Conservation (phyloP, 768 basidiomycete genomes). For the Cyclocybe aegerita region DNA sequence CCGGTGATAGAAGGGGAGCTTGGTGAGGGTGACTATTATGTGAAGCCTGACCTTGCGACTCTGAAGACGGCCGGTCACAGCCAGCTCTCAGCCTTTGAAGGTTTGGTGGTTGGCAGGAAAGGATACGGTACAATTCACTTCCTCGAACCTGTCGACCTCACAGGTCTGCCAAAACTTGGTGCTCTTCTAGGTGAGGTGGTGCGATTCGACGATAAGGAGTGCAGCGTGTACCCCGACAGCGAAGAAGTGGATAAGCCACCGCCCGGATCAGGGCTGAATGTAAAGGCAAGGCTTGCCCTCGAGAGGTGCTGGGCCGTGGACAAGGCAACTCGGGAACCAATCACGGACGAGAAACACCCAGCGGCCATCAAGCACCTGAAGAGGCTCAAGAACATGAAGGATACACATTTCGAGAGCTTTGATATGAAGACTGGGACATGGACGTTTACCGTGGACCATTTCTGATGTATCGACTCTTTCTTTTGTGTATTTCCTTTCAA, state of each 20-base stretch:
- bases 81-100: slow-evolving; percentile 69
- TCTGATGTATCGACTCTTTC: slow-evolving; percentile 43
- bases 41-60: slow-evolving; percentile 72
- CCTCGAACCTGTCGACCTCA: slow-evolving; percentile 81
- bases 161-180: slow-evolving; percentile 74
- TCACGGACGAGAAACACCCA: slow-evolving; percentile 81
- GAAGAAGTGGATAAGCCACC: slow-evolving; percentile 84
- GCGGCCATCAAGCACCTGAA: slow-evolving; percentile 70
- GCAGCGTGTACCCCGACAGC: slow-evolving; percentile 90
- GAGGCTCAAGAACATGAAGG: slow-evolving; percentile 79
- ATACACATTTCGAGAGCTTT: slow-evolving; percentile 82
- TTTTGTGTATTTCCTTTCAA: slow-evolving; percentile 5
- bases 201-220: slow-evolving; percentile 88
- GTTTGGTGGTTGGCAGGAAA: slow-evolving; percentile 85
- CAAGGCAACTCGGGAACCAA: slow-evolving; percentile 86
- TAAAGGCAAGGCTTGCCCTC: slow-evolving; percentile 75
- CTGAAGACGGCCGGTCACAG: slow-evolving; percentile 73
- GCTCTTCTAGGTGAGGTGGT: slow-evolving; percentile 86
- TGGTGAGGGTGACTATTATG: slow-evolving; percentile 90
- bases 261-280: slow-evolving; percentile 86
- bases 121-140: slow-evolving; percentile 90
- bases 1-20: slow-evolving; percentile 33
- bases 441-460: slow-evolving; percentile 94
- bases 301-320: slow-evolving; percentile 86
- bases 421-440: slow-evolving; percentile 82